Conservation (phyloP, 306 rosid genomes). For the Benincasa hispida region DNA sequence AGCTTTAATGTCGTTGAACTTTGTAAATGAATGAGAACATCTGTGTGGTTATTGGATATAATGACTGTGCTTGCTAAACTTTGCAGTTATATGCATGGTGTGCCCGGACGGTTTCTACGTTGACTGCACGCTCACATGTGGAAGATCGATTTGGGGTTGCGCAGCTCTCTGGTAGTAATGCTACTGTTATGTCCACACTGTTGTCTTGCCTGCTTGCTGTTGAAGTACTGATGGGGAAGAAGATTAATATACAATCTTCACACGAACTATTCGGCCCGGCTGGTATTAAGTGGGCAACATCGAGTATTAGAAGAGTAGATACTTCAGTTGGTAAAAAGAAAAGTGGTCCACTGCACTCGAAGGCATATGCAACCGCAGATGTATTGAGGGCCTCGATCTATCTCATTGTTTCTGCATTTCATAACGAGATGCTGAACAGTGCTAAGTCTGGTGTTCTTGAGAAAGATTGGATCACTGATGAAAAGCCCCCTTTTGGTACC, state of each 20-base stretch:
- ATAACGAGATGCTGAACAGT: conserved; percentile 68
- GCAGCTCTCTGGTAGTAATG: conserved; percentile 84
- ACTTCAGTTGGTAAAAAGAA: conserved; percentile 41
- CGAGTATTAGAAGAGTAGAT: conserved; percentile 45
- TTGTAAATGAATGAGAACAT: not conserved
- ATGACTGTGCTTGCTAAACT: not conserved
- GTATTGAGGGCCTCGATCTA: conserved; percentile 68
- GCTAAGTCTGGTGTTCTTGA: conserved; percentile 66
- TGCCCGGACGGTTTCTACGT: conserved; percentile 52
- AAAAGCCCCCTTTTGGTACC: conserved; percentile 48
- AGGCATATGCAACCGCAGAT: conserved; percentile 79
- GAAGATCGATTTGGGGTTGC: conserved; percentile 83
- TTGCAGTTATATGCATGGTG: conserved; percentile 76
- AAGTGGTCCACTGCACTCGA: conserved; percentile 47
- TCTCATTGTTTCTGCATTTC: conserved; percentile 63
- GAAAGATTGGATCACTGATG: conserved; percentile 60
- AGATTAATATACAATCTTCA: conserved; percentile 50
- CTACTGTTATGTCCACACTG: conserved; percentile 57
- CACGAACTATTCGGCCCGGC: conserved; percentile 56
- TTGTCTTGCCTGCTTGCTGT: conserved; percentile 83
- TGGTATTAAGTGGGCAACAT: conserved; percentile 70
- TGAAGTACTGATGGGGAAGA: conserved; percentile 87
- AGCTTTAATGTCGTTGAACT: not conserved
- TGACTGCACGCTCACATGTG: conserved; percentile 58
- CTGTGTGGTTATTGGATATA: not conserved